Evolutionary conservation across 2,329 filamentous ascomycete species (phyloP), one percentile per base, ranked within the genome.

Genomic region (Bisporella sp.): DNA sequence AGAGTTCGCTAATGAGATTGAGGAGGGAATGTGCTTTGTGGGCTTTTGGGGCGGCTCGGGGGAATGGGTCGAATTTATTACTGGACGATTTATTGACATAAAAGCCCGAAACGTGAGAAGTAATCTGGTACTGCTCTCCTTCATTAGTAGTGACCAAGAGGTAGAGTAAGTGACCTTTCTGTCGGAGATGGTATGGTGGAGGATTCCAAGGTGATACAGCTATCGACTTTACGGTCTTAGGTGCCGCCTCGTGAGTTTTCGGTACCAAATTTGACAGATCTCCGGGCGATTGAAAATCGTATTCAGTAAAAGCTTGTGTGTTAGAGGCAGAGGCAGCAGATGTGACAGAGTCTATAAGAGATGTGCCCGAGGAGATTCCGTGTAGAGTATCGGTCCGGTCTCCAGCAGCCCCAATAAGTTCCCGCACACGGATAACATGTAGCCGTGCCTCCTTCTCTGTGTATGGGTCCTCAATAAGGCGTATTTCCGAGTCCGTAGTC

Each of bases 381-480:
- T 95, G 86, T 41, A 95, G 78, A 50, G 85, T 82, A 67, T 97
- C 93, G 49, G 89, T 86, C 54, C 91, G 85, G 68, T 96, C 83
- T 41, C 90, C 90, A 41, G 92, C 84, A 61, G 92, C 92, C 45
- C 93, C 93, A 61, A 99, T 90, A 58, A 99, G 78, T 66, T 99
- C 93, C 56, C 93, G 81, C 54, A 96, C 85, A 58, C 93, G 81
- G 47, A 99, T 82, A 57, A 97, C 74, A 70, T 99, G 93, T 76
- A 99, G 87, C 58, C 95, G 85, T 31, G 93, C 92, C 72, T 99
- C 93, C 73, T 96, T 97, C 73, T 99, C 93, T 41, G 89, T 99
- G 69, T 99, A 99, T 43, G 95, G 89, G 65, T 99, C 93, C 71
- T 96, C 87, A 49, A 96, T 82, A 60, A 99, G 73, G 48, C 78